Conservation (phyloP, 2,329 filamentous ascomycete species). For the Colletotrichum ledebouriae region DNA sequence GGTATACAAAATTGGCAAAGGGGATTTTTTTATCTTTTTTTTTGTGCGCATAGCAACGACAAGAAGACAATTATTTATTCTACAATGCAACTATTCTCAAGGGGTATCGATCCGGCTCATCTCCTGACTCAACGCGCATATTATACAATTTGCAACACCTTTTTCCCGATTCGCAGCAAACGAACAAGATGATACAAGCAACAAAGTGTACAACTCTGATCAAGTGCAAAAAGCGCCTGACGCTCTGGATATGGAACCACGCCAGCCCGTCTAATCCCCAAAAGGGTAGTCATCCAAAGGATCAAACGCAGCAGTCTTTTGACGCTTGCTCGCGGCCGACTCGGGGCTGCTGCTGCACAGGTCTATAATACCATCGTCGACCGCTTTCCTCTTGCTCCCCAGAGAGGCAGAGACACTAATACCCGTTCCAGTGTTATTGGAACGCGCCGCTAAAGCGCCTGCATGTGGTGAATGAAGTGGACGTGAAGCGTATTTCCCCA, state of each 20-base stretch:
- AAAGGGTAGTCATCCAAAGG: slow-evolving; percentile 37
- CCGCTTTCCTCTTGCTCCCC: slow-evolving; percentile 24
- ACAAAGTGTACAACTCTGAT: neutral
- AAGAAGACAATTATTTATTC: slow-evolving; percentile 4
- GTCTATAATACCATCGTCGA: slow-evolving; percentile 31
- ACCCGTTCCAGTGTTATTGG: slow-evolving; percentile 10
- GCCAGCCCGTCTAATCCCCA: slow-evolving; percentile 16
- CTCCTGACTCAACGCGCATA: slow-evolving; percentile 1
- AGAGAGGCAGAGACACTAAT: neutral
- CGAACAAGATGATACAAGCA: neutral
- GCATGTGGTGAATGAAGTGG: too few species aligned
- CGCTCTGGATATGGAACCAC: neutral
- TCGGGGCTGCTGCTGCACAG: slow-evolving; percentile 24
- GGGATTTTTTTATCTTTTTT: slow-evolving; percentile 1
- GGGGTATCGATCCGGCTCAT: slow-evolving; percentile 24
- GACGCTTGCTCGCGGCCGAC: slow-evolving; percentile 14
- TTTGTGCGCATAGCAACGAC: slow-evolving; percentile 15
- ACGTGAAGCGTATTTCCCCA: too few species aligned
- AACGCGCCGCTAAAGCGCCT: slow-evolving; percentile 9
- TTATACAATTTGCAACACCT: neutral
- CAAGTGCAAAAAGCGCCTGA: neutral
- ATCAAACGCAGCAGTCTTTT: slow-evolving; percentile 16
- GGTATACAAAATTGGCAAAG: slow-evolving; percentile 11
- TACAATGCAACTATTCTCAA: slow-evolving; percentile 3
- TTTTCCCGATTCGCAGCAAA: neutral